These are phyloP conservation scores for Oryza australiensis DNA, from an alignment of 176 grass and related monocot genomes.

Conservation along the genomic window DNA sequence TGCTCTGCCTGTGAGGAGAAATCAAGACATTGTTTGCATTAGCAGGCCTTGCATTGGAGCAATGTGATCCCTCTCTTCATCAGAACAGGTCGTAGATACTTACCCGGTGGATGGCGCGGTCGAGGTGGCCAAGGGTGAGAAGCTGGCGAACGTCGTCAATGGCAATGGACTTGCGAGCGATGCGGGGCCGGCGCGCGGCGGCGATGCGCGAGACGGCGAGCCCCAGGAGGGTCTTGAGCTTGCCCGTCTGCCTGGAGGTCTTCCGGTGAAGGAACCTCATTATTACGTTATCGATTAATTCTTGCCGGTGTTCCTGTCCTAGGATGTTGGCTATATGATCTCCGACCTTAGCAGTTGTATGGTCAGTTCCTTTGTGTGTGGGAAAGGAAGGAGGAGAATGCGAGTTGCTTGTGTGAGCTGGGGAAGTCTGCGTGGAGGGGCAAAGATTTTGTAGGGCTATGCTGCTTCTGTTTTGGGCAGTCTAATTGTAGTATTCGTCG, in stretches of 20 bases:
- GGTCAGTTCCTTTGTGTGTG: slow-evolving; percentile 24
- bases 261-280: slow-evolving; percentile 42
- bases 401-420: slow-evolving; percentile 26
- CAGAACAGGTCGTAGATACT: background rate
- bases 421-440: slow-evolving; percentile 13
- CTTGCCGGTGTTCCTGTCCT: background rate
- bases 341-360: background rate
- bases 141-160: slow-evolving; percentile 42
- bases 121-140: slow-evolving; percentile 37
- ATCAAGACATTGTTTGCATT: background rate
- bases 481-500: slow-evolving; percentile 35
- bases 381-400: background rate
- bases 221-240: slow-evolving; percentile 42
- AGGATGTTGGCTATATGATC: slow-evolving; percentile 10
- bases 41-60: background rate
- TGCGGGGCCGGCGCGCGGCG: slow-evolving; percentile 23
- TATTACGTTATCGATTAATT: background rate
- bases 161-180: slow-evolving; percentile 37
- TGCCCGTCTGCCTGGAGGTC: slow-evolving; percentile 37
- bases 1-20: slow-evolving; percentile 34
- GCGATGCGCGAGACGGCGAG: slow-evolving; percentile 30
- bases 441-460: slow-evolving; percentile 17
- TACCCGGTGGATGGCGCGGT: slow-evolving; percentile 42
- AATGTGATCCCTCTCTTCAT: background rate
- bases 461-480: slow-evolving; percentile 28